phyloP scores from a whole-genome alignment of 2,329 filamentous ascomycete genomes.

The Pseudopyricularia javanii region DNA sequence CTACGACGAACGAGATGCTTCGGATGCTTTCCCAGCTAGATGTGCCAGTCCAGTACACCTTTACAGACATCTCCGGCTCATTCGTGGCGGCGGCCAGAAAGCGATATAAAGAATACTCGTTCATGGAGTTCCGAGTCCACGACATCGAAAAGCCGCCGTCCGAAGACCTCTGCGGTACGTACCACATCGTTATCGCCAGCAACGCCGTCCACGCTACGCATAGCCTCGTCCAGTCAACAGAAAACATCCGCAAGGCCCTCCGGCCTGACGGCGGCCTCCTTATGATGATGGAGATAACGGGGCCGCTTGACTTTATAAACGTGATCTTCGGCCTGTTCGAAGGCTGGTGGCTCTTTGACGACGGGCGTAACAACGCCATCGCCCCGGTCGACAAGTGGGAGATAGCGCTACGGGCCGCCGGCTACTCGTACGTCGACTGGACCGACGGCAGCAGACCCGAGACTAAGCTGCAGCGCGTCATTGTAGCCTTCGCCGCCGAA shows the following conservation, averaged over 20 bases:
- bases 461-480: conserved; percentile 12
- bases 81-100: conserved; percentile 17
- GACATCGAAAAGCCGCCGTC: conserved; percentile 16
- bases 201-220: conserved; percentile 22
- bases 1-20: conserved; percentile 18
- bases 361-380: conserved; percentile 14
- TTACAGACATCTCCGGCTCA: conserved; percentile 23
- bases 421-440: conserved; percentile 17
- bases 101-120: conserved; percentile 7
- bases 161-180: conserved; percentile 11
- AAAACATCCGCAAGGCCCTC: conserved; percentile 13
- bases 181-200: conserved; percentile 18
- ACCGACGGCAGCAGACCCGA: conserved; percentile 15
- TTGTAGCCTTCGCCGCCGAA: too few species aligned
- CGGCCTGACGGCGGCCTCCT: conserved; percentile 19
- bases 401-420: conserved; percentile 10
- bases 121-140: conserved; percentile 15
- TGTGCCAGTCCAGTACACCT: conserved; percentile 21
- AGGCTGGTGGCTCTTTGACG: conserved; percentile 25
- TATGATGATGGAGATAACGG: conserved; percentile 22
- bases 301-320: conserved; percentile 16
- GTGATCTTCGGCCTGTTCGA: conserved; percentile 22
- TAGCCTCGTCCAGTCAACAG: conserved; percentile 7
- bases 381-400: conserved; percentile 11
- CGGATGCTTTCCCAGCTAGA: conserved; percentile 13